phyloP scores from a whole-genome alignment of 495 filamentous ascomycete species.

The Penicillium herquei region DNA sequence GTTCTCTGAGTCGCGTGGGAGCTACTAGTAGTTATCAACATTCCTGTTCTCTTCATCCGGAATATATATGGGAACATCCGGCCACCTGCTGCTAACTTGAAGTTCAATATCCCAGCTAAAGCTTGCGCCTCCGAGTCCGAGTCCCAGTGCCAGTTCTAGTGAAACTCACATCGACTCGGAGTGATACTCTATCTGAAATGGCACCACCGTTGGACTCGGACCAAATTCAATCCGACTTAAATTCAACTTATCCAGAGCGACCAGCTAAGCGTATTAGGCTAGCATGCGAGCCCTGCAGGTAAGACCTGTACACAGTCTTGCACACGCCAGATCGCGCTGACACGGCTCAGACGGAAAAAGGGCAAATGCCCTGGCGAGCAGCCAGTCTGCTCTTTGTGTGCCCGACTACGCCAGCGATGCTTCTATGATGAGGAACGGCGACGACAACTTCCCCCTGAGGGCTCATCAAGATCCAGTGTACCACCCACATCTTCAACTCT shows the following conservation, averaged over 20 bases:
- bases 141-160: too few relatives aligned
- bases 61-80: too few relatives aligned
- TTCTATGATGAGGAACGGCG: conserved; percentile 41
- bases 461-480: conserved; percentile 4
- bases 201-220: too few relatives aligned
- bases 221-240: neutral
- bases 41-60: too few relatives aligned
- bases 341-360: conserved; percentile 41
- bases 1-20: too few relatives aligned
- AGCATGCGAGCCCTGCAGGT: conserved; percentile 51
- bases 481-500: conserved; percentile 14
- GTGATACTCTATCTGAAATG: too few relatives aligned
- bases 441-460: conserved; percentile 12
- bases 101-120: too few relatives aligned
- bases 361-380: conserved; percentile 50
- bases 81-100: too few relatives aligned
- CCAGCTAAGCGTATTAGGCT: conserved; percentile 44
- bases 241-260: conserved; percentile 23
- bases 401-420: conserved; percentile 42
- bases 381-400: conserved; percentile 46
- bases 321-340: conserved; percentile 5
- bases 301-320: neutral
- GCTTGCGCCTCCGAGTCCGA: too few relatives aligned
- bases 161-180: too few relatives aligned
- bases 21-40: too few relatives aligned